Evolutionary conservation across 768 basidiomycete species (phyloP).

Genomic region (Naematelia aurantialba): DNA sequence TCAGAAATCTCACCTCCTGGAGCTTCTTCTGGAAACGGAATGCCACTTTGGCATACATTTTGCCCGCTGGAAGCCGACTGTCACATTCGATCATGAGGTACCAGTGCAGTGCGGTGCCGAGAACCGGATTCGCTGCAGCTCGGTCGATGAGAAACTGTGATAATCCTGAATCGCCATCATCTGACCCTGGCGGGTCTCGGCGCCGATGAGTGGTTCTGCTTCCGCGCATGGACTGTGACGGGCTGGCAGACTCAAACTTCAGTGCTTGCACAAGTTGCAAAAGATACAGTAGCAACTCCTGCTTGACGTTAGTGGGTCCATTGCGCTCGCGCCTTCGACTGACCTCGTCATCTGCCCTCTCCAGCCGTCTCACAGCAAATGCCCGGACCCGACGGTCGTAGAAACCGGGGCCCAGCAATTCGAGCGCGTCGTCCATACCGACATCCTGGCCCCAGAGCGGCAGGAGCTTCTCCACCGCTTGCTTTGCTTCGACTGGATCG

Average conservation of each 20-base stretch:
- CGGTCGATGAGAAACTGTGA: constrained; percentile 86
- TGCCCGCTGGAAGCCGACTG: constrained; percentile 70
- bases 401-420: constrained; percentile 85
- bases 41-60: constrained; percentile 88
- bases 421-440: constrained; percentile 92
- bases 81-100: constrained; percentile 93
- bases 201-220: constrained; percentile 15
- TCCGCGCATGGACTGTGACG: constrained; percentile 51
- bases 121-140: constrained; percentile 72
- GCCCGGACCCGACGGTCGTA: constrained; percentile 67
- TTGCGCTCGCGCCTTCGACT: too few relatives aligned
- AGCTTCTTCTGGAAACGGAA: constrained; percentile 87
- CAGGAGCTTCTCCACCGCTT: constrained; percentile 90
- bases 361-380: constrained; percentile 88
- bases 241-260: constrained; percentile 85
- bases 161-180: constrained; percentile 88
- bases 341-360: constrained; percentile 89
- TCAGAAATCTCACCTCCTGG: constrained; percentile 61
- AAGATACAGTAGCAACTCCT: constrained; percentile 85
- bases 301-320: too few relatives aligned
- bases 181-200: constrained; percentile 54
- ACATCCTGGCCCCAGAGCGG: constrained; percentile 92
- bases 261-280: constrained; percentile 96
- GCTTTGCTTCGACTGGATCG: constrained; percentile 91
- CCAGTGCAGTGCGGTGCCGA: constrained; percentile 94